These are phyloP conservation scores for Angomonas ambiguus DNA, from an alignment of 208 protist species.

Conservation along the genomic window DNA sequence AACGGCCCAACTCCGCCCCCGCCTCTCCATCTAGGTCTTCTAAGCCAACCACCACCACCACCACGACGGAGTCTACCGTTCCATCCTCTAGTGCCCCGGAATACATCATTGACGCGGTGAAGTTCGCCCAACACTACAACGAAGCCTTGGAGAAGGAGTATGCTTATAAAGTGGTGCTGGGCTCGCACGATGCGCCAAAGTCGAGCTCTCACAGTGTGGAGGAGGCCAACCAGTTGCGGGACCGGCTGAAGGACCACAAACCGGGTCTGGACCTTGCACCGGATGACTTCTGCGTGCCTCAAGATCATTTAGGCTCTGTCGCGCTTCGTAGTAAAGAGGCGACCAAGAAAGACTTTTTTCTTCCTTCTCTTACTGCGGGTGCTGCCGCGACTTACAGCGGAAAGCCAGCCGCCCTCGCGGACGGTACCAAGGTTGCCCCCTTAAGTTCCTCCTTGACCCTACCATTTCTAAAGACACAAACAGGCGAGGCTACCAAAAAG, in stretches of 20 bases:
- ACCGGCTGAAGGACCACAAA: conserved; percentile 26
- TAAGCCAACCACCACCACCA: conserved; percentile 26
- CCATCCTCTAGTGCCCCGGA: background rate
- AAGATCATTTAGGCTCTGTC: conserved; percentile 4
- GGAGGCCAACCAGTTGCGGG: conserved; percentile 5
- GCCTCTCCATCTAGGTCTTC: background rate
- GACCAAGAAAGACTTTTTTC: conserved; percentile 4
- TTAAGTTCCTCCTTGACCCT: background rate
- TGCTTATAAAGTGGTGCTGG: conserved; percentile 54
- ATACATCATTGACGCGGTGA: conserved; percentile 72
- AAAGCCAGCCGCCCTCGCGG: background rate
- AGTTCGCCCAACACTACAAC: conserved; percentile 73
- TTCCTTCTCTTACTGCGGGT: background rate
- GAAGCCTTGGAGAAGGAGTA: conserved; percentile 63
- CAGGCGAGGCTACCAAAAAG: background rate
- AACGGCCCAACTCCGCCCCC: conserved; percentile 13
- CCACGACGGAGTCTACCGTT: conserved; percentile 32
- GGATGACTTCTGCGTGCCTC: conserved; percentile 17
- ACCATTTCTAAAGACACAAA: background rate
- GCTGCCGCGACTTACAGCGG: conserved; percentile 13
- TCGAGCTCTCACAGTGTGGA: conserved; percentile 27
- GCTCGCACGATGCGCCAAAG: background rate
- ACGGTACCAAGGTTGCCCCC: background rate
- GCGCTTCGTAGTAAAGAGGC: background rate
- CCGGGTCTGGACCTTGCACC: conserved; percentile 31